phyloP scores from a whole-genome alignment of 305 asterid species.

The Stenogyne calaminthoides region DNA sequence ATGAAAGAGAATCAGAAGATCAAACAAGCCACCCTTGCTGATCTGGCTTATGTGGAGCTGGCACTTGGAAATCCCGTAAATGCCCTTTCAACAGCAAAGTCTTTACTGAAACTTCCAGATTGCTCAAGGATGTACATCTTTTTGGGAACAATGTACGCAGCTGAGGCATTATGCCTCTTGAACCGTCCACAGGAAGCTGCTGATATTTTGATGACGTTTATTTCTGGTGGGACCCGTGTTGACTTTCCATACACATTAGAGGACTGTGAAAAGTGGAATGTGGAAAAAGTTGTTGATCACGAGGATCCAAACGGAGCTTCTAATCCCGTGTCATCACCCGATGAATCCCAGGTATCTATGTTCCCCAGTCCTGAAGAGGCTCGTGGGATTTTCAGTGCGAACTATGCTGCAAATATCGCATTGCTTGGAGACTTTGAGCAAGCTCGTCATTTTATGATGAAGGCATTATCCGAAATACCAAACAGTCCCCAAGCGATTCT shows the following conservation, averaged over 20 bases:
- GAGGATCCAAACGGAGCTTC: slow-evolving; percentile 58
- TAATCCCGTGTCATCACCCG: slow-evolving; percentile 17
- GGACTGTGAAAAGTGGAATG: slow-evolving; percentile 71
- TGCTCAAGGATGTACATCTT: slow-evolving; percentile 62
- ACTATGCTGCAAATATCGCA: slow-evolving; percentile 68
- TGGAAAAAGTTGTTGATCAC: slow-evolving; percentile 53
- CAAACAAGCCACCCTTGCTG: slow-evolving; percentile 74
- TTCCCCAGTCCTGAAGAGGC: slow-evolving; percentile 86
- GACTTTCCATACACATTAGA: slow-evolving; percentile 70
- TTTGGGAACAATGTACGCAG: slow-evolving; percentile 74
- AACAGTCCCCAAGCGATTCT: slow-evolving; percentile 61
- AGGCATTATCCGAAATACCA: slow-evolving; percentile 59
- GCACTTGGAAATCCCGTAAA: slow-evolving; percentile 72
- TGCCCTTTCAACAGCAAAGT: slow-evolving; percentile 64
- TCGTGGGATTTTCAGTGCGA: slow-evolving; percentile 61
- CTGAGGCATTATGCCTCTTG: slow-evolving; percentile 86
- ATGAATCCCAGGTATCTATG: slow-evolving; percentile 44
- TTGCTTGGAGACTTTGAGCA: slow-evolving; percentile 64
- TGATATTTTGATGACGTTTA: slow-evolving; percentile 50
- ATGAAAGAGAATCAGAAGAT: slow-evolving; percentile 69
- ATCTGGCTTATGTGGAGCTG: slow-evolving; percentile 82
- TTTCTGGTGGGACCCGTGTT: slow-evolving; percentile 49
- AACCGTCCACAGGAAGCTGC: slow-evolving; percentile 85
- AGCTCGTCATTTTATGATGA: slow-evolving; percentile 51
- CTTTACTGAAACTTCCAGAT: slow-evolving; percentile 60